Evolutionary conservation across 768 basidiomycete species (phyloP).

Genomic region (Pleurotus citrinopileatus): DNA sequence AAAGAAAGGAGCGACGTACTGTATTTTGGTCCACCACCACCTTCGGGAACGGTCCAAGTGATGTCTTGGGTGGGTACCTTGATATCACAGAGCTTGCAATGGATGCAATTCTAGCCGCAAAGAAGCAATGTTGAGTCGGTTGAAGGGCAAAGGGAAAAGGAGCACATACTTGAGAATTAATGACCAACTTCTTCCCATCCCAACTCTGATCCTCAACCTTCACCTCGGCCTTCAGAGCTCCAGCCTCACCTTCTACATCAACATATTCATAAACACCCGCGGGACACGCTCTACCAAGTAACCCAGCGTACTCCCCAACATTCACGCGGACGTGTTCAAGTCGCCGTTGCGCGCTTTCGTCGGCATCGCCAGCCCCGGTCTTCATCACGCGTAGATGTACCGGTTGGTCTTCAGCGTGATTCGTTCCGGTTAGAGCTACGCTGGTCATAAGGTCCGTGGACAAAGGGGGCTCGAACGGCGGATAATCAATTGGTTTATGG

Average conservation of each 20-base stretch:
- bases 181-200: constrained; percentile 86
- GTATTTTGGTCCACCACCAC: constrained; percentile 95
- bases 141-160: constrained; percentile 5
- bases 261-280: constrained; percentile 98
- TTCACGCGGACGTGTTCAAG: constrained; percentile 74
- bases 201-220: constrained; percentile 41
- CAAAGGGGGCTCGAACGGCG: constrained; percentile 81
- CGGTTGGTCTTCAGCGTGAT: constrained; percentile 96
- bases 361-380: constrained; percentile 23
- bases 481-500: constrained; percentile 80
- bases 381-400: constrained; percentile 75
- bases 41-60: constrained; percentile 95
- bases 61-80: constrained; percentile 97
- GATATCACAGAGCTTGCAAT: constrained; percentile 95
- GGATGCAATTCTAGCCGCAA: constrained; percentile 73
- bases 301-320: constrained; percentile 75
- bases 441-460: constrained; percentile 93
- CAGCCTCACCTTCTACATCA: constrained; percentile 30
- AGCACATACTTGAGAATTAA: constrained; percentile 85
- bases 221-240: constrained; percentile 41
- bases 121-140: constrained; percentile 19
- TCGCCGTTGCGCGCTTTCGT: constrained; percentile 43
- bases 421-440: constrained; percentile 87
- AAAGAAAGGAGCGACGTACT: constrained; percentile 57
- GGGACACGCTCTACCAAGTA: constrained; percentile 89